phyloP scores from a whole-genome alignment of 768 basidiomycete genomes.

The Pisolithus microcarpus region DNA sequence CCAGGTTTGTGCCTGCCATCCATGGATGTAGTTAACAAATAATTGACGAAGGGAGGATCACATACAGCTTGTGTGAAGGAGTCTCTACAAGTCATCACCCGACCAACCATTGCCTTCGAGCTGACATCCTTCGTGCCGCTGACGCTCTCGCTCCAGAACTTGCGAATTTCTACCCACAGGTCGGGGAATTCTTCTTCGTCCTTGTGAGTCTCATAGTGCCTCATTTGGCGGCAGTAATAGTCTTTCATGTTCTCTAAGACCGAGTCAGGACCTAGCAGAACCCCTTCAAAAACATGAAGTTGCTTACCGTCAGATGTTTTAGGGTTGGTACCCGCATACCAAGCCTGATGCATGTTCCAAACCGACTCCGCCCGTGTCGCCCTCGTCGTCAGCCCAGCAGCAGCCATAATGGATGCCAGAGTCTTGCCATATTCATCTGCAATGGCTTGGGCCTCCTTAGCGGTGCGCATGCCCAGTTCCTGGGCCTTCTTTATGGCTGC shows the following conservation, averaged over 20 bases:
- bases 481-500: background rate
- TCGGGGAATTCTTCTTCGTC: background rate
- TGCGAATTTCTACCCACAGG: background rate
- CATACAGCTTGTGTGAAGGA: background rate
- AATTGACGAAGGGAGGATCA: too few relatives aligned
- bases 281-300: background rate
- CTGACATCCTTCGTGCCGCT: background rate
- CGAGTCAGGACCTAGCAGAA: background rate
- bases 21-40: too few relatives aligned
- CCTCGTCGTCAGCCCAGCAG: background rate
- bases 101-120: background rate
- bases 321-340: background rate
- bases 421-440: too few relatives aligned
- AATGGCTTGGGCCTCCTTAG: too few relatives aligned
- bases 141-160: background rate
- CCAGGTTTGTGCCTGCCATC: too few relatives aligned
- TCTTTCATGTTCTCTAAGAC: background rate
- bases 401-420: background rate
- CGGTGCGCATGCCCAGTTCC: too few relatives aligned
- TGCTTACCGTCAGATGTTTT: background rate
- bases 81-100: too few relatives aligned
- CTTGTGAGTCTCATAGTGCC: background rate
- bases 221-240: background rate
- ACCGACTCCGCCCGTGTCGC: background rate
- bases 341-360: conserved; percentile 4